phyloP scores from a whole-genome alignment of 805 yeast genomes.

The Teunomyces cretensis region DNA sequence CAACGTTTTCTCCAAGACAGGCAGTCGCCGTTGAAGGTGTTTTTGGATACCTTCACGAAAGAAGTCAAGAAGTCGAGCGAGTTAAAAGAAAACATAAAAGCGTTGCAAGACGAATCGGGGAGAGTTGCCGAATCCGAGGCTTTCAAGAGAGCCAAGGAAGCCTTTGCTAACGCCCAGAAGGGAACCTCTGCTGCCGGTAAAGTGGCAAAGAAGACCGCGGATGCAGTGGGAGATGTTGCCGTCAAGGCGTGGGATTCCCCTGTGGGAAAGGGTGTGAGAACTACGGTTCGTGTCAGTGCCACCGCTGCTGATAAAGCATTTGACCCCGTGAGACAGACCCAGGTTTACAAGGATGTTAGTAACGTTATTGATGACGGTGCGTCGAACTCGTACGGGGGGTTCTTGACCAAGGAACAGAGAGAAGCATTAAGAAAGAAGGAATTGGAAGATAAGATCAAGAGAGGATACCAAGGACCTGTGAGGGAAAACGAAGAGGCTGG shows the following conservation, averaged over 20 bases:
- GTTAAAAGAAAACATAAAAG: conserved; percentile 88
- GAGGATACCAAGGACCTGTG: conserved; percentile 67
- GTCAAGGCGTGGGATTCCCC: conserved; percentile 95
- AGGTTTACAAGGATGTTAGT: conserved; percentile 82
- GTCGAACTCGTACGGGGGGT: conserved; percentile 87
- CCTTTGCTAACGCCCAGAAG: conserved; percentile 81
- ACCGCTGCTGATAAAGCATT: conserved; percentile 82
- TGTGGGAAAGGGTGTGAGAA: conserved; percentile 84
- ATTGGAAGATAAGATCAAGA: conserved; percentile 52
- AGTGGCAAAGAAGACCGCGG: conserved; percentile 86
- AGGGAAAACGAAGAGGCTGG: conserved; percentile 83
- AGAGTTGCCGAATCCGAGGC: conserved; percentile 92
- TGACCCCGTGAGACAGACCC: conserved; percentile 91
- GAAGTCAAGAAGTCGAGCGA: conserved; percentile 93
- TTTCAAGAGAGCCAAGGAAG: conserved; percentile 88
- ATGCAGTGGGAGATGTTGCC: conserved; percentile 87
- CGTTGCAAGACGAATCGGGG: conserved; percentile 94
- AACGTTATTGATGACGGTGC: conserved; percentile 93
- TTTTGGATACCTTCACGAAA: conserved; percentile 83
- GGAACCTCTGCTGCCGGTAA: conserved; percentile 65
- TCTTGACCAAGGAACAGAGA: conserved; percentile 81
- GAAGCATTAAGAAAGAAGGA: conserved; percentile 56
- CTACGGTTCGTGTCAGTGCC: conserved; percentile 79
- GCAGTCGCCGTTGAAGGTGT: conserved; percentile 88
- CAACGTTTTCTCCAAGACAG: not conserved